Conservation (phyloP, 2,329 filamentous ascomycete species). For the Aphanoascus verrucosus region DNA sequence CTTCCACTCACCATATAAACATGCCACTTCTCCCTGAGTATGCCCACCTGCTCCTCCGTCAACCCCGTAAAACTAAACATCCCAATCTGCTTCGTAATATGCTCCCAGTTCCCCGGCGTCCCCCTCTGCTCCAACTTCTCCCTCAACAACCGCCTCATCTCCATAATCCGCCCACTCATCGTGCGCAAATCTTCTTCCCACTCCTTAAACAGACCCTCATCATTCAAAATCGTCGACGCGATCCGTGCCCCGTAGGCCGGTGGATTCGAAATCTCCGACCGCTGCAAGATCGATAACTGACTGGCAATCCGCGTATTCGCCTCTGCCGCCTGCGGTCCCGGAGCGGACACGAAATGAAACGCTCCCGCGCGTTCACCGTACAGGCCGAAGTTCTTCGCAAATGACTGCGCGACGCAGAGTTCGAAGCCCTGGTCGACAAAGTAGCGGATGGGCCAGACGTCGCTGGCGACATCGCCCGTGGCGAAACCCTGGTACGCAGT, state of each 20-base stretch:
- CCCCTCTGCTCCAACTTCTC: conserved; percentile 70
- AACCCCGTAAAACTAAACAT: conserved; percentile 83
- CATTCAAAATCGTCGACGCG: conserved; percentile 73
- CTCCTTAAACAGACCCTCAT: conserved; percentile 67
- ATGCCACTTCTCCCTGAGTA: conserved; percentile 40
- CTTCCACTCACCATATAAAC: conserved; percentile 40
- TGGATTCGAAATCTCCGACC: conserved; percentile 94
- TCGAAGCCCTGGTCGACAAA: conserved; percentile 88
- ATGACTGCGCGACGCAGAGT: conserved; percentile 49
- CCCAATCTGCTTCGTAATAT: conserved; percentile 97
- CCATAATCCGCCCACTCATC: conserved; percentile 91
- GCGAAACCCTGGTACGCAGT: conserved; percentile 96
- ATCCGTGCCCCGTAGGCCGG: conserved; percentile 90
- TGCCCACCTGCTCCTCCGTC: conserved; percentile 38
- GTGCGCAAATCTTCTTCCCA: conserved; percentile 87
- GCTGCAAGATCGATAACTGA: conserved; percentile 87
- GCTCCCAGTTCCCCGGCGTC: conserved; percentile 87
- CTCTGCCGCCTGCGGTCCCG: conserved; percentile 54
- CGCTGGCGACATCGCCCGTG: conserved; percentile 72
- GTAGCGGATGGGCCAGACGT: conserved; percentile 87
- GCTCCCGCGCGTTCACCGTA: conserved; percentile 94
- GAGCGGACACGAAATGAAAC: conserved; percentile 82
- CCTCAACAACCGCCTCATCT: conserved; percentile 73
- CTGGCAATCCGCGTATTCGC: conserved; percentile 59
- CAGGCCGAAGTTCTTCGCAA: conserved; percentile 62